phyloP scores from a whole-genome alignment of 225 moss, liverwort and hornwort genomes.

The Polytrichum commune region DNA sequence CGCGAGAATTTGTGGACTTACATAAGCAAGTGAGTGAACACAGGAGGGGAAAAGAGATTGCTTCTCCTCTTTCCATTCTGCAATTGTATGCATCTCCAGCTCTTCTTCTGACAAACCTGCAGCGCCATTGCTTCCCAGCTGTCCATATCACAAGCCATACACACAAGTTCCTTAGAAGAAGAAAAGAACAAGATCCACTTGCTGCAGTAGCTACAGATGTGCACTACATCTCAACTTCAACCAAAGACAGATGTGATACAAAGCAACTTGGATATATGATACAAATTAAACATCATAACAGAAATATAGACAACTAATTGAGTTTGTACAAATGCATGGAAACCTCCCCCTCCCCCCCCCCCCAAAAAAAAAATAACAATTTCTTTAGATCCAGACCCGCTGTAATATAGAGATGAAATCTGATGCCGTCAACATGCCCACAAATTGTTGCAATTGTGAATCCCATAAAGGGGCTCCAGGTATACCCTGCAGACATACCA shows the following conservation, averaged over 20 bases:
- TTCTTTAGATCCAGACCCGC: slow-evolving; percentile 49
- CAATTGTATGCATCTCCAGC: slow-evolving; percentile 95
- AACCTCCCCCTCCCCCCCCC: not conserved
- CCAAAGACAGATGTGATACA: too few species aligned
- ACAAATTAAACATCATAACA: not conserved
- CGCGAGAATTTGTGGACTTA: slow-evolving; percentile 30
- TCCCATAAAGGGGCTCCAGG: slow-evolving; percentile 97
- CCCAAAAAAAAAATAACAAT: too few species aligned
- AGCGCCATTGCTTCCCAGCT: slow-evolving; percentile 91
- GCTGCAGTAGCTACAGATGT: too few species aligned
- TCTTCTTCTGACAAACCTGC: slow-evolving; percentile 88
- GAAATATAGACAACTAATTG: not conserved
- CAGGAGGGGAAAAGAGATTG: slow-evolving; percentile 47
- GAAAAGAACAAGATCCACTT: not conserved
- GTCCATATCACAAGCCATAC: slow-evolving; percentile 15
- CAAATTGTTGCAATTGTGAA: slow-evolving; percentile 88
- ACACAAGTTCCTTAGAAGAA: slow-evolving; percentile 13
- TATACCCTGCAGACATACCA: slow-evolving; percentile 57
- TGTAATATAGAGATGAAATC: slow-evolving; percentile 95
- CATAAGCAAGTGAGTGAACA: slow-evolving; percentile 71
- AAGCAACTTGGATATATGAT: too few species aligned
- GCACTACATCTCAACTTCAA: too few species aligned
- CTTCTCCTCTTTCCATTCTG: slow-evolving; percentile 97
- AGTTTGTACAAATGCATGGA: not conserved
- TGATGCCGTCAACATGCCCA: slow-evolving; percentile 97